Evolutionary conservation across 2,329 filamentous ascomycete species (phyloP), one percentile per base, ranked within the genome.

Genomic region (Thelonectria discophora): DNA sequence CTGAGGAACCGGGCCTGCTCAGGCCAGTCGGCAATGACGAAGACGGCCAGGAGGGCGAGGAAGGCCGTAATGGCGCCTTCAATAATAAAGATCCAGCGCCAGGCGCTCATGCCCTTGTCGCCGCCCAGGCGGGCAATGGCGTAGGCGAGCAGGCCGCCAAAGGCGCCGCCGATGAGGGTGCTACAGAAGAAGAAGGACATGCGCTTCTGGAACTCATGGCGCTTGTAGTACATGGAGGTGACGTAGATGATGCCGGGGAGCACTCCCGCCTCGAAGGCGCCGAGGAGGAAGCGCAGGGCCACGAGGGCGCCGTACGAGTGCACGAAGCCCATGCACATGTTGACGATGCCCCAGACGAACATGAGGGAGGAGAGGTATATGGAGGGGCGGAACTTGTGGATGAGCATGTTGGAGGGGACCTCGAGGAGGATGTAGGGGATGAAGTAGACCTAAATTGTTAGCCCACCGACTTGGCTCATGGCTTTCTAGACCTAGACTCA

Each of bases 141-240:
- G 49, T 79, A 84, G 2, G 83, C 82, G 1, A 86, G 74, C 1
- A 85, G 55, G 61, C 80, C 80, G 43, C 78, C 78, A 59, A 82
- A 79, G 6, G 78, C 80, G 17, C 80, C 78, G 17, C 74, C 78
- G 12, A 81, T 66, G 3, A 78, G 72, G 1, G 78, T 78, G 20
- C 77, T 78, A 65, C 75, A 75, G 70, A 81, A 81, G 66, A 81
- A 78, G 50, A 79, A 70, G 55, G 75, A 78, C 63, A 81, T 76
- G 55, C 82, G 80, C 67, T 76, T 77, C 67, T 84, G 81, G 39
- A 81, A 78, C 68, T 84, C 81, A 63, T 81, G 77, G 24, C 80
- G 75, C 57, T 78, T 79, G 70, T 85, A 84, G 69, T 81, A 84
- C 70, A 79, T 80, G 17, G 79, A 80, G 0, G 80, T 80, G 21